Percentiles rank a stretch among this genome's conserved stretches.
phyloP scores from a whole-genome alignment of 495 filamentous ascomycete genomes.

The Xylaria longipes region DNA sequence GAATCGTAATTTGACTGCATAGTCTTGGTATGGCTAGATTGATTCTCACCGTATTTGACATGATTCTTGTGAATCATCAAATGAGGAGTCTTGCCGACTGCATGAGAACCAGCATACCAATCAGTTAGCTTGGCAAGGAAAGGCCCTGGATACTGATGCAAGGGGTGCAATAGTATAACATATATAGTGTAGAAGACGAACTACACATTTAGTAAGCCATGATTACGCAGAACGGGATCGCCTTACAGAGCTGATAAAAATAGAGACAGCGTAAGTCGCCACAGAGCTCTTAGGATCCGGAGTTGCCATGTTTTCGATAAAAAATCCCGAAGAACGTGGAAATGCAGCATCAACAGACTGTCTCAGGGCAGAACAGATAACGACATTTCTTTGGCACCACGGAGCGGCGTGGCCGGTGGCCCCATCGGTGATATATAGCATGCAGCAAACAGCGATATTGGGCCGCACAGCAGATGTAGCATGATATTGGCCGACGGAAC shows the following conservation, averaged over 20 bases:
- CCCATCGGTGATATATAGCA: background rate
- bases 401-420: background rate
- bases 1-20: background rate
- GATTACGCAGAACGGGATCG: background rate
- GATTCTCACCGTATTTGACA: slow-evolving; percentile 48
- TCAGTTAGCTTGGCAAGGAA: slow-evolving; percentile 50
- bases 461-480: background rate
- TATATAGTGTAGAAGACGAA: slow-evolving; percentile 4
- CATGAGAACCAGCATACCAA: slow-evolving; percentile 48
- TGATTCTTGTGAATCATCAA: slow-evolving; percentile 48
- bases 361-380: background rate
- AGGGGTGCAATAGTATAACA: slow-evolving; percentile 18
- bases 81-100: slow-evolving; percentile 51
- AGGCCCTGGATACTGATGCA: slow-evolving; percentile 55
- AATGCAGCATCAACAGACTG: background rate
- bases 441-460: background rate
- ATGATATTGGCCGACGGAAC: background rate
- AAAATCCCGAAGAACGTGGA: background rate
- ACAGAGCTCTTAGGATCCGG: background rate
- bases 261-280: background rate
- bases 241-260: background rate
- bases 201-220: background rate
- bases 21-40: background rate
- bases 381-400: background rate
- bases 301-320: background rate